phyloP scores from a whole-genome alignment of 2,329 filamentous ascomycete species.

The Zymoseptoria passerinii region DNA sequence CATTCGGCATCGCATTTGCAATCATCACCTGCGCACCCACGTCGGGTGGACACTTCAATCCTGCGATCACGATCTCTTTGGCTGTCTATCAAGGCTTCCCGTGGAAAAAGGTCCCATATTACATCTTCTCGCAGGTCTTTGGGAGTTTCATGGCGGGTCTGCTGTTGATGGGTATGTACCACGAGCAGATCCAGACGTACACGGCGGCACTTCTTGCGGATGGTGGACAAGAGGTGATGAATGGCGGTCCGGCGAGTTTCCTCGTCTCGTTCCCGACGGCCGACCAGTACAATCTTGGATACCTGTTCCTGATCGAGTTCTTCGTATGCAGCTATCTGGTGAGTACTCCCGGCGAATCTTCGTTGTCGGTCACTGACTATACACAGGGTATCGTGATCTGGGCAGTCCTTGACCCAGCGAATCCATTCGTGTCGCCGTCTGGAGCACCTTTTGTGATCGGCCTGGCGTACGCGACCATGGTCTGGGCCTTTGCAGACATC shows the following conservation, averaged over 20 bases:
- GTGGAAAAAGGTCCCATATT: constrained; percentile 49
- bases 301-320: constrained; percentile 51
- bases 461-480: constrained; percentile 42
- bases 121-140: constrained; percentile 50
- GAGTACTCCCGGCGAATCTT: constrained; percentile 10
- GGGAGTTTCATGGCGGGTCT: constrained; percentile 48
- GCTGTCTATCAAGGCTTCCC: constrained; percentile 50
- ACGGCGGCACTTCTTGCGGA: constrained; percentile 33
- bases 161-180: constrained; percentile 50
- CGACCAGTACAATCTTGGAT: constrained; percentile 47
- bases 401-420: constrained; percentile 50
- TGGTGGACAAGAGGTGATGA: constrained; percentile 34
- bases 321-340: constrained; percentile 51
- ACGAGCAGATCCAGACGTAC: constrained; percentile 41
- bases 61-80: constrained; percentile 34
- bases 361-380: background rate
- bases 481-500: constrained; percentile 50
- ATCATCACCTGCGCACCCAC: constrained; percentile 49
- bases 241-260: constrained; percentile 45
- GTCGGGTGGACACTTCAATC: constrained; percentile 37
- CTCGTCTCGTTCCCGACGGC: constrained; percentile 47
- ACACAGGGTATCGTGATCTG: constrained; percentile 47
- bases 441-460: constrained; percentile 49
- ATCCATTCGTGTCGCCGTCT: constrained; percentile 46
- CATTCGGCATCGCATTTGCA: constrained; percentile 50